phyloP scores from a whole-genome alignment of 2,329 filamentous ascomycete species.

The Cladosporium halotolerans region DNA sequence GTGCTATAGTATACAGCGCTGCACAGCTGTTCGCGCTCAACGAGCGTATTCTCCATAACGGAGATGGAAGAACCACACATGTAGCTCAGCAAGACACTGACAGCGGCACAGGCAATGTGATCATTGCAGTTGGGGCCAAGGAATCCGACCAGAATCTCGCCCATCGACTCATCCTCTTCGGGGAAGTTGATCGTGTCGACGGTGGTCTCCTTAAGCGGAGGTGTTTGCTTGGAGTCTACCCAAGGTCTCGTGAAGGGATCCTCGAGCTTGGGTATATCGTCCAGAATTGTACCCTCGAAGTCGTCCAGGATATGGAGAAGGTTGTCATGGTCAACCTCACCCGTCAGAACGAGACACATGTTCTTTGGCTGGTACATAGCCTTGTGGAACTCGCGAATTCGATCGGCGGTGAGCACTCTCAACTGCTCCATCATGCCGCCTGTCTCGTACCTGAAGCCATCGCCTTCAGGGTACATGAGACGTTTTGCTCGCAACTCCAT shows the following conservation, averaged over 20 bases:
- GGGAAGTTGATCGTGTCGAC: constrained; percentile 83
- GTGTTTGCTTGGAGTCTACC: constrained; percentile 78
- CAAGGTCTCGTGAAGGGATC: constrained; percentile 80
- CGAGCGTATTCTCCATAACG: constrained; percentile 81
- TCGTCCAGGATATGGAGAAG: constrained; percentile 74
- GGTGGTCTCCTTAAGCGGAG: constrained; percentile 63
- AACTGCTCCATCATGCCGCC: constrained; percentile 93
- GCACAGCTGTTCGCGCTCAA: constrained; percentile 87
- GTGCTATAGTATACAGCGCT: constrained; percentile 76
- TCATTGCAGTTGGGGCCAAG: constrained; percentile 80
- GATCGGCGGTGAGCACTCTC: constrained; percentile 75
- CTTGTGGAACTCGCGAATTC: constrained; percentile 88
- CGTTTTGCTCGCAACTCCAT: constrained; percentile 80
- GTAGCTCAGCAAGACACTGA: constrained; percentile 77
- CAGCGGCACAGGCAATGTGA: constrained; percentile 52
- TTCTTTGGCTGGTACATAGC: constrained; percentile 99
- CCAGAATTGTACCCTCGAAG: constrained; percentile 81
- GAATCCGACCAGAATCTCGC: constrained; percentile 80
- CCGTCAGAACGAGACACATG: constrained; percentile 83
- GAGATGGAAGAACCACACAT: constrained; percentile 90
- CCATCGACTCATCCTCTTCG: constrained; percentile 90
- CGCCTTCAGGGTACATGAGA: constrained; percentile 76
- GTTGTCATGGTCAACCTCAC: constrained; percentile 77
- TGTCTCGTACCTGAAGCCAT: constrained; percentile 96
- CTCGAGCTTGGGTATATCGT: constrained; percentile 69